phyloP scores from a whole-genome alignment of 768 basidiomycete genomes.

The Suillus fuscotomentosus region DNA sequence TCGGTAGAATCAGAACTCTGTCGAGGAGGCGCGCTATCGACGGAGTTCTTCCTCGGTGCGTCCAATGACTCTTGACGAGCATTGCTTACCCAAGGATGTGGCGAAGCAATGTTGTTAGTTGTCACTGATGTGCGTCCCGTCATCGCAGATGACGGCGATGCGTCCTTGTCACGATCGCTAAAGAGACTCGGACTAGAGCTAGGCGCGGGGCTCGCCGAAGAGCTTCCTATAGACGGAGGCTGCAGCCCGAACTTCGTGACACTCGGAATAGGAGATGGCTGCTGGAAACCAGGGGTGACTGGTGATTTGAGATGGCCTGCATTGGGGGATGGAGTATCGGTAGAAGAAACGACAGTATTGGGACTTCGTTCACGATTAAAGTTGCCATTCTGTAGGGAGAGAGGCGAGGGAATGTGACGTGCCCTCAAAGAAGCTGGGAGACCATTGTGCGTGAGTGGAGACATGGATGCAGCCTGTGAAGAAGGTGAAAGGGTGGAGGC shows the following conservation, averaged over 20 bases:
- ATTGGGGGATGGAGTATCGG: constrained; percentile 38
- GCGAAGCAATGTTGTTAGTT: constrained; percentile 10
- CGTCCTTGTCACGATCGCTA: constrained; percentile 21
- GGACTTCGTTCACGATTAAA: constrained; percentile 7
- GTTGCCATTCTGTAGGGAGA: constrained; percentile 11
- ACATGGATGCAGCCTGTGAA: background rate
- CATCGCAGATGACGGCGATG: constrained; percentile 10
- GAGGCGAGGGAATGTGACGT: constrained; percentile 18
- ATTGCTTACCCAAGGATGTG: constrained; percentile 13
- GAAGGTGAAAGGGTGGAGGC: background rate
- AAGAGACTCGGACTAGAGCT: constrained; percentile 9
- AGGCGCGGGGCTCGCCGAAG: constrained; percentile 14
- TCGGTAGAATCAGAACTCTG: constrained; percentile 27
- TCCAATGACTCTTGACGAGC: constrained; percentile 19
- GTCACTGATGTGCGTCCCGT: constrained; percentile 15
- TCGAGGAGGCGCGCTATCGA: constrained; percentile 16
- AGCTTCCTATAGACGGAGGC: background rate
- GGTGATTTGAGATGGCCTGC: constrained; percentile 29
- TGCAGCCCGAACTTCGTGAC: constrained; percentile 8
- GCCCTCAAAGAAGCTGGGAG: constrained; percentile 23
- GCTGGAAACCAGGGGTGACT: constrained; percentile 37
- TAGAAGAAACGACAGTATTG: constrained; percentile 5
- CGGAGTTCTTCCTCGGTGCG: constrained; percentile 16
- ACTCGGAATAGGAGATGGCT: constrained; percentile 5
- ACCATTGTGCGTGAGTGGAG: constrained; percentile 5